Evolutionary conservation across 139 green algal genomes (phyloP).

Genomic region (Chlorella sp.): DNA sequence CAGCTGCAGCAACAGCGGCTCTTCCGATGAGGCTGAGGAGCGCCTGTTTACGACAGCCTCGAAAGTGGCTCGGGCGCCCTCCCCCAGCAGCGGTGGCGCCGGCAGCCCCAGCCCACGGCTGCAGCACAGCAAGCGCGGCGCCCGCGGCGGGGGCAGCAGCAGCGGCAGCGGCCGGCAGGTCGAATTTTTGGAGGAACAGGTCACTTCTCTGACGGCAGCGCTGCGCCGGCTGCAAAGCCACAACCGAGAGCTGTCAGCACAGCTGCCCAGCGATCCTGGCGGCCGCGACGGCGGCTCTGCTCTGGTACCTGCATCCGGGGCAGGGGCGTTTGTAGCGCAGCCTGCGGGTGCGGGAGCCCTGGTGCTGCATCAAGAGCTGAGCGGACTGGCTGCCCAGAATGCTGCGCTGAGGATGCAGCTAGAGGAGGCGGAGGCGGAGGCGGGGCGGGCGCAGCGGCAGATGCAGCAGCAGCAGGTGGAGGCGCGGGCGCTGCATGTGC

Average conservation of each 20-base stretch:
- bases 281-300: not conserved
- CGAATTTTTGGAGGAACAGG: conserved; percentile 23
- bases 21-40: conserved; percentile 8
- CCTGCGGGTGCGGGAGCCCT: not conserved
- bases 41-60: not conserved
- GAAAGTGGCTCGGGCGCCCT: not conserved
- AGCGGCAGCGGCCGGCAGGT: not conserved
- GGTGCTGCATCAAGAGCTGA: not conserved
- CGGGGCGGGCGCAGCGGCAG: conserved; percentile 15
- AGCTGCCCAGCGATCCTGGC: not conserved
- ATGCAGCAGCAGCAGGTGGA: conserved; percentile 34
- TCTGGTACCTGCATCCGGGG: not conserved
- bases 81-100: not conserved
- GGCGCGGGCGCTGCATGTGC: conserved; percentile 13
- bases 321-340: not conserved
- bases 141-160: not conserved
- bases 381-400: conserved; percentile 24
- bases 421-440: conserved; percentile 16
- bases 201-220: conserved; percentile 4
- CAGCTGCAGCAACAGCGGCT: conserved; percentile 1
- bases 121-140: not conserved
- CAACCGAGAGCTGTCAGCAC: conserved; percentile 21
- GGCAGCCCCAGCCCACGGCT: not conserved
- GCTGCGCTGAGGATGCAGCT: conserved; percentile 26
- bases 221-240: conserved; percentile 28